These are phyloP conservation scores for Setomelanomma holmii DNA, from an alignment of 2,329 filamentous ascomycete species.

Conservation along the genomic window DNA sequence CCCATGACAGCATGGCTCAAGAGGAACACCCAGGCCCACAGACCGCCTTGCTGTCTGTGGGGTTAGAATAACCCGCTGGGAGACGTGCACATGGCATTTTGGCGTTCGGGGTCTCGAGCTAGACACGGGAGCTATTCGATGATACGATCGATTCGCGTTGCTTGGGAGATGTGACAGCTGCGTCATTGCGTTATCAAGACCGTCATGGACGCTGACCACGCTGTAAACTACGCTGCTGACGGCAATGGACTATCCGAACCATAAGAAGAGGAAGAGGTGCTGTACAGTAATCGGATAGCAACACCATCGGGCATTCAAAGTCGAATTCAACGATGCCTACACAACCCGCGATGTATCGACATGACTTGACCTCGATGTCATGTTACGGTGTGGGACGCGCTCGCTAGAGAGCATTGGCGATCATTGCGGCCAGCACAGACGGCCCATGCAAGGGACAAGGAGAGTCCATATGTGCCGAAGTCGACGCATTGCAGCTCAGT, in stretches of 20 bases:
- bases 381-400: no score
- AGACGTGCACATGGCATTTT: constrained; percentile 21
- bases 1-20: constrained; percentile 32
- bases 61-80: constrained; percentile 8
- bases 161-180: background rate
- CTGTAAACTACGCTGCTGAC: no score
- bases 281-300: no score
- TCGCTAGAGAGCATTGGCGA: background rate
- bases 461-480: background rate
- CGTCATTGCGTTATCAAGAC: background rate
- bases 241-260: no score
- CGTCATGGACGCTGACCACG: background rate
- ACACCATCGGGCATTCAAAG: no score
- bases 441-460: constrained; percentile 1
- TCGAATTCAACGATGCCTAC: no score
- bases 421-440: background rate
- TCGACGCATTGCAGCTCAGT: background rate
- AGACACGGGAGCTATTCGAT: constrained; percentile 20
- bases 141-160: constrained; percentile 4
- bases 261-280: no score
- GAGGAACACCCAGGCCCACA: background rate
- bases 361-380: background rate
- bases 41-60: constrained; percentile 10
- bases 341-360: no score
- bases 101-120: constrained; percentile 10